Evolutionary conservation across 2,329 filamentous ascomycete genomes (phyloP), one percentile per base, ranked within the genome.

Genomic region (Fusarium poae): DNA sequence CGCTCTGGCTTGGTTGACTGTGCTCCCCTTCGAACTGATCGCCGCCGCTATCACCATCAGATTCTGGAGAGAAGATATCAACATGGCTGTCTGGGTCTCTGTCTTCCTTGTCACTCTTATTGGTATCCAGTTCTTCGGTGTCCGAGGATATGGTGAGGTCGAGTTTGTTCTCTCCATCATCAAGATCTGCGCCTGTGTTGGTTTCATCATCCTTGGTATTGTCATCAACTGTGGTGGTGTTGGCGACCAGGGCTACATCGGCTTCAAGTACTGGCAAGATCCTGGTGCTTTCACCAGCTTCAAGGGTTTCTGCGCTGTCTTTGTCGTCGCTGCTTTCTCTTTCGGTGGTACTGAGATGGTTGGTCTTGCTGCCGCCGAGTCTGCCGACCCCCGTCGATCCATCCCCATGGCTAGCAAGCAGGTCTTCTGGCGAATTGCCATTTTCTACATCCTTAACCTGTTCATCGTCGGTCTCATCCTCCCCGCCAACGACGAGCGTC

Each of bases 381-480:
- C 91, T 3, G 88, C 86, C 27, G 92, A 93, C 74, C 92, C 92
- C 6, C 86, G 91, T 60, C 92, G 94, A 76, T 92, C 91, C 3
- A 85, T 97, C 2, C 94, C 94, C 0, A 92, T 89, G 3, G 94
- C 94, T 25, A 90, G 95, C 76, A 97, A 97, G 82, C 94, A 97
- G 78, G 93, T 97, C 21, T 97, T 97, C 79, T 97, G 94, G 94
- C 91, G 94, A 75, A 97, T 97, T 76, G 88, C 89, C 11, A 85
- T 97, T 63, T 97, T 97, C 82, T 97, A 97, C 81, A 85, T 97
- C 53, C 88, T 97, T 23, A 92, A 92, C 4, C 85, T 97, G 13
- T 89, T 89, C 21, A 83, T 97, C 7, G 89, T 97, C 61, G 93
- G 95, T 35, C 85, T 97, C 2, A 84, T 97, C 6, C 92, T 97